Evolutionary conservation across 83 land plant species (phyloP), one percentile per base, ranked within the genome.

Genomic region (Isoetes engelmannii): DNA sequence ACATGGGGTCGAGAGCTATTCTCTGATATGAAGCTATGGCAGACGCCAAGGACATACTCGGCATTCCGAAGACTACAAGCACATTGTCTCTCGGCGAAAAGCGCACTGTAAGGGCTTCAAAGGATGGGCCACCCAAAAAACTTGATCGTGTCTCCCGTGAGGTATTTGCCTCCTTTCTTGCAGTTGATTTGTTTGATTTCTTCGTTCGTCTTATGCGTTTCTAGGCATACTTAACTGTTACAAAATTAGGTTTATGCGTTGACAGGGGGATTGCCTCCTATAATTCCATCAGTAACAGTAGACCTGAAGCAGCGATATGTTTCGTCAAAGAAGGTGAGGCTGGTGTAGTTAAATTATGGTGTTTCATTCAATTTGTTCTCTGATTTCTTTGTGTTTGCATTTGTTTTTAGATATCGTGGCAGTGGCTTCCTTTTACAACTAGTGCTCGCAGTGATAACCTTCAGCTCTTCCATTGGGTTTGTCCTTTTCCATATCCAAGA

Each of bases 41-140:
- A 85, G 97, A 92, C 70, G 97, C 97, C 44, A 92, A 92, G 81
- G 97, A 92, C 73, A 92, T 92, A 41, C 78, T 92, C n/a, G 97
- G 97, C 41, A 72, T 92, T 43, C 91, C 94, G 20, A 92, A 89
- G 41, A 78, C 44, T 12, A 73, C 59, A 15, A 41, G 77, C 5
- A 44, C 80, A 7, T 67, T 74, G 4, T 21, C 57, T 9, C n/a
- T 69, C 0, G 75, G 67, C 42, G 97, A 92, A 76, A 92, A 92
- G 83, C 92, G 86, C 57, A 61, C 84, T 0, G 37, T 28, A 28
- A 75, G 82, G 51, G 77, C 90, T 20, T 81, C 79, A 47, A 92
- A 87, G 60, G 97, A 92, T 5, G 69, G 81, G 55, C 87, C 85
- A 68, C 62, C 62, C 4, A 75, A 89, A 65, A 88, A 89, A 76